These are phyloP conservation scores for Ceratobasidium sp. DNA, from an alignment of 1,284 basidiomycete species.

Conservation along the genomic window DNA sequence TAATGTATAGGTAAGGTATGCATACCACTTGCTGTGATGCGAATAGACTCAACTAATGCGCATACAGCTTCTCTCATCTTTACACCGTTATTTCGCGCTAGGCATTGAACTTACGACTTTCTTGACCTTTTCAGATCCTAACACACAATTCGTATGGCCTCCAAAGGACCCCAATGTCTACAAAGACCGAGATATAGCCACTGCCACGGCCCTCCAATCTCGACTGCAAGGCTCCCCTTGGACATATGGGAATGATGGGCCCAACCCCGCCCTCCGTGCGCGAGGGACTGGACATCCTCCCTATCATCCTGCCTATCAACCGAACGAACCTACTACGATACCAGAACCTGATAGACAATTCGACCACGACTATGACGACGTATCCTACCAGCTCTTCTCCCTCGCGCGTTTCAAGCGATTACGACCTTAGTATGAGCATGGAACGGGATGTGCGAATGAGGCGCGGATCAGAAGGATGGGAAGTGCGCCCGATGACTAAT, in stretches of 20 bases:
- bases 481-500: slow-evolving; percentile 64
- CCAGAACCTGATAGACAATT: slow-evolving; percentile 33
- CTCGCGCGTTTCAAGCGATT: slow-evolving; percentile 40
- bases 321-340: slow-evolving; percentile 41
- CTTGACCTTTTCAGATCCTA: slow-evolving; percentile 47
- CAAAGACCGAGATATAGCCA: slow-evolving; percentile 40
- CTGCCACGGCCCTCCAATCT: slow-evolving; percentile 38
- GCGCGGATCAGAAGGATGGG: slow-evolving; percentile 79
- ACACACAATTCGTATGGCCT: slow-evolving; percentile 56
- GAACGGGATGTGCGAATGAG: slow-evolving; percentile 53
- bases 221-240: slow-evolving; percentile 49
- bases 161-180: slow-evolving; percentile 53
- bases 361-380: slow-evolving; percentile 26
- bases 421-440: slow-evolving; percentile 44
- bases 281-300: slow-evolving; percentile 62
- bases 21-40: slow-evolving; percentile 5
- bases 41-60: slow-evolving; percentile 14
- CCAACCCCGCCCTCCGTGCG: slow-evolving; percentile 45
- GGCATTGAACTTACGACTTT: slow-evolving; percentile 7
- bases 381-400: slow-evolving; percentile 39
- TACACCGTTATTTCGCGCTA: background rate
- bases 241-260: slow-evolving; percentile 53
- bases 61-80: slow-evolving; percentile 33
- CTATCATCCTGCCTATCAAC: slow-evolving; percentile 66
- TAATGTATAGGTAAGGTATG: slow-evolving; percentile 18